phyloP scores from a whole-genome alignment of 2,329 filamentous ascomycete species.

The Claviceps citrina region DNA sequence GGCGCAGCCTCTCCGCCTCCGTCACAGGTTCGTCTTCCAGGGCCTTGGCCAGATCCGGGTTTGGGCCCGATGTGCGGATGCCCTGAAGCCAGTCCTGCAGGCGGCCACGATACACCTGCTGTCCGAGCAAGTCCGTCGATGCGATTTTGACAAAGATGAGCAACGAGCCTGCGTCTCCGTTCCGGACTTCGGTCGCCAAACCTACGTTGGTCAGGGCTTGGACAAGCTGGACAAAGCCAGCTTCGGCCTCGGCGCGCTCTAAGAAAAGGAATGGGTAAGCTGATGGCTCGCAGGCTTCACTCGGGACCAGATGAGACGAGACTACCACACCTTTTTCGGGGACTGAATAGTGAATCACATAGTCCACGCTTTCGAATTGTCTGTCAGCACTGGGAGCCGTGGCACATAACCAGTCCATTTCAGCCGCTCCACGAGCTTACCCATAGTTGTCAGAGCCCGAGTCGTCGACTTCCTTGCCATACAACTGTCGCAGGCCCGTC shows the following conservation, averaged over 20 bases:
- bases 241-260: slow-evolving; percentile 56
- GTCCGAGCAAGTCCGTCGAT: slow-evolving; percentile 56
- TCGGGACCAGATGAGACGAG: background rate
- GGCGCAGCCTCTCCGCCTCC: slow-evolving; percentile 73
- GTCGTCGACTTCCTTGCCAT: slow-evolving; percentile 15
- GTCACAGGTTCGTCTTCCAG: slow-evolving; percentile 63
- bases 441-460: slow-evolving; percentile 24
- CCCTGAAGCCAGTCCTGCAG: slow-evolving; percentile 91
- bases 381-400: background rate
- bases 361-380: slow-evolving; percentile 54
- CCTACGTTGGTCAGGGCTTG: slow-evolving; percentile 61
- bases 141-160: slow-evolving; percentile 72
- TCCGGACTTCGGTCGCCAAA: slow-evolving; percentile 76
- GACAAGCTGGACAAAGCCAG: slow-evolving; percentile 64
- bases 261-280: background rate
- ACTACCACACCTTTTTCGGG: slow-evolving; percentile 42
- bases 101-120: slow-evolving; percentile 72
- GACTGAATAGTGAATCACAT: slow-evolving; percentile 69
- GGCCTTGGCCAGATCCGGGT: slow-evolving; percentile 52
- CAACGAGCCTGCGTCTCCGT: slow-evolving; percentile 58
- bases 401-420: slow-evolving; percentile 1
- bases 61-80: slow-evolving; percentile 61
- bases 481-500: slow-evolving; percentile 19
- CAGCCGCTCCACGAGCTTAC: slow-evolving; percentile 16
- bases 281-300: background rate